Evolutionary conservation across 768 basidiomycete species (phyloP), one percentile per base, ranked within the genome.

Genomic region (Kwoniella dejecticola): DNA sequence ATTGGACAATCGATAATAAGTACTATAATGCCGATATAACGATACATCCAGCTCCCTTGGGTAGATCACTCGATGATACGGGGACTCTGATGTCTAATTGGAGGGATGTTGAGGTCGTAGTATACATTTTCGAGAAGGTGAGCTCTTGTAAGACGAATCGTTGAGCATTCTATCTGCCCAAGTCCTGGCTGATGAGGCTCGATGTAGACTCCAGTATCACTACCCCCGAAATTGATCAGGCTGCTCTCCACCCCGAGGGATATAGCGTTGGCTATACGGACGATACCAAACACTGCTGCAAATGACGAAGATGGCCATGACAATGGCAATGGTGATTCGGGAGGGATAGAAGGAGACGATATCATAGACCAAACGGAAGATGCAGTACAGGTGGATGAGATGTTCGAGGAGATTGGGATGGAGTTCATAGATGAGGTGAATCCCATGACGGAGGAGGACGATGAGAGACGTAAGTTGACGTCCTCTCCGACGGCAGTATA

Each of bases 1-100:
- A 42, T 33, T 77, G 75, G 75, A 40, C 11, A 0, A 74, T 77
- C 21, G 70, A 71, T 36, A 77, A 77, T 56, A 77, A 77, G 36
- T 77, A 77, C 60, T 77, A 77, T 47, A 68, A 70, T 10, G 75
- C 72, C 38, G 24, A 54, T 23, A 70, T 76, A 10, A 6, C 52
- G 1, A 57, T 66, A n/a, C 45, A 62, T 13, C 12, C 45, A 3
- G 19, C 44, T 29, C 40, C 56, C 13, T 29, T 66, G 19, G 23
- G 27, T 23, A 57, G 36, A 33, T 40, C 36, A n/a, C 21, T 54
- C 17, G 61, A 67, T 11, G 52, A 63, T n/a, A n/a, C n/a, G n/a
- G n/a, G n/a, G 5, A 47, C 38, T 29, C 7, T 44, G 41, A 23
- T 56, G 15, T 31, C 19, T 26, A 21, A 24, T 29, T 57, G 29